A percentile compares a stretch with the other conserved stretches of the same genome.
These are phyloP conservation scores for Septoria linicola DNA, from an alignment of 2,329 filamentous ascomycete species.

Conservation along the genomic window DNA sequence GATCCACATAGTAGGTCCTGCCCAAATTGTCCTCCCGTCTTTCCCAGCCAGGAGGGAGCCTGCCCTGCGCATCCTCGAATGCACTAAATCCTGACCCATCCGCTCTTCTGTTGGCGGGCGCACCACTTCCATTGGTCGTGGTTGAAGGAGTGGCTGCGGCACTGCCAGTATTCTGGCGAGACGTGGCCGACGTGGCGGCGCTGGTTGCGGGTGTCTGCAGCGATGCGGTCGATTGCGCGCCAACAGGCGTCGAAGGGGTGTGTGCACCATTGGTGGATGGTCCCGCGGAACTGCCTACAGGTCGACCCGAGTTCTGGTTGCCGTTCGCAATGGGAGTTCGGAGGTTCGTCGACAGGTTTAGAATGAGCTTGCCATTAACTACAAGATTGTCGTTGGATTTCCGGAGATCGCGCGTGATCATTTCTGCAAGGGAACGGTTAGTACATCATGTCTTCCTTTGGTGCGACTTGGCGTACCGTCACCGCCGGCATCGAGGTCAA, in stretches of 20 bases:
- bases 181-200: constrained; percentile 28
- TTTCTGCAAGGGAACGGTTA: constrained; percentile 58
- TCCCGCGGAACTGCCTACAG: constrained; percentile 41
- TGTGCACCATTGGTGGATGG: constrained; percentile 41
- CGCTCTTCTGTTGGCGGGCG: constrained; percentile 43
- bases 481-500: constrained; percentile 83
- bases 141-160: constrained; percentile 5
- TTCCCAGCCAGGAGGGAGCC: constrained; percentile 92
- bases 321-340: constrained; percentile 62
- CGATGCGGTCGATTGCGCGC: constrained; percentile 40
- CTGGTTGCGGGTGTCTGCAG: constrained; percentile 33
- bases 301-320: constrained; percentile 38
- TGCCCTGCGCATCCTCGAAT: constrained; percentile 94
- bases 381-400: constrained; percentile 98
- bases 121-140: constrained; percentile 15
- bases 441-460: constrained; percentile 11
- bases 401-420: constrained; percentile 95
- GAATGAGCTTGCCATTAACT: constrained; percentile 94
- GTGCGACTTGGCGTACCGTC: constrained; percentile 66
- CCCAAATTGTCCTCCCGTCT: constrained; percentile 91
- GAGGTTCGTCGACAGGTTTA: constrained; percentile 93
- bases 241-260: constrained; percentile 42
- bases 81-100: constrained; percentile 65
- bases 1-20: constrained; percentile 96
- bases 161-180: constrained; percentile 29